Evolutionary conservation across 257 asterid genomes (phyloP).

Genomic region (Apocynum venetum): DNA sequence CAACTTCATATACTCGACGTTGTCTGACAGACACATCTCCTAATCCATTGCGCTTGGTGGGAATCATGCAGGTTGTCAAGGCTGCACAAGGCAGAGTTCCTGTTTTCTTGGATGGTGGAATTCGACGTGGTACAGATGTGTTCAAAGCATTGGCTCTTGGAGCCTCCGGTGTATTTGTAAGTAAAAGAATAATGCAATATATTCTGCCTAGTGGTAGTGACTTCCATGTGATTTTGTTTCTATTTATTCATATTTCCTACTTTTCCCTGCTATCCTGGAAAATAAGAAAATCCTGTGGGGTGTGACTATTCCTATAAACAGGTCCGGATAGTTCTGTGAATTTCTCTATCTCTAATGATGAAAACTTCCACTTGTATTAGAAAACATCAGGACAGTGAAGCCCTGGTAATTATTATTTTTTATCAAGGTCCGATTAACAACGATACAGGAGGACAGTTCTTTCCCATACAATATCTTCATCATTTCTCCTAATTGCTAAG

Average conservation of each 20-base stretch:
- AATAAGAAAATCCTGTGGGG: background rate
- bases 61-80: constrained; percentile 47
- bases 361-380: background rate
- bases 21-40: background rate
- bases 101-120: constrained; percentile 70
- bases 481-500: background rate
- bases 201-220: background rate
- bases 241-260: background rate
- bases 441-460: background rate
- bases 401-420: background rate
- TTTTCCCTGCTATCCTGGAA: background rate
- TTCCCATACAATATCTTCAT: background rate
- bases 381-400: background rate
- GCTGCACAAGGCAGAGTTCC: constrained; percentile 65
- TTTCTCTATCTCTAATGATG: background rate
- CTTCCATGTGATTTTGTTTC: background rate
- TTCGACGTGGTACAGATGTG: constrained; percentile 82
- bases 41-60: background rate
- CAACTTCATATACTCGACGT: background rate
- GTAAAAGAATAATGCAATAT: constrained; percentile 17
- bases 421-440: background rate
- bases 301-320: background rate
- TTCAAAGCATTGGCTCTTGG: constrained; percentile 86
- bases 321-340: background rate
- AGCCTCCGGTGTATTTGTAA: constrained; percentile 80